Evolutionary conservation across 192 early-diverging fungal species (phyloP).

Genomic region (Physocladia obscura): DNA sequence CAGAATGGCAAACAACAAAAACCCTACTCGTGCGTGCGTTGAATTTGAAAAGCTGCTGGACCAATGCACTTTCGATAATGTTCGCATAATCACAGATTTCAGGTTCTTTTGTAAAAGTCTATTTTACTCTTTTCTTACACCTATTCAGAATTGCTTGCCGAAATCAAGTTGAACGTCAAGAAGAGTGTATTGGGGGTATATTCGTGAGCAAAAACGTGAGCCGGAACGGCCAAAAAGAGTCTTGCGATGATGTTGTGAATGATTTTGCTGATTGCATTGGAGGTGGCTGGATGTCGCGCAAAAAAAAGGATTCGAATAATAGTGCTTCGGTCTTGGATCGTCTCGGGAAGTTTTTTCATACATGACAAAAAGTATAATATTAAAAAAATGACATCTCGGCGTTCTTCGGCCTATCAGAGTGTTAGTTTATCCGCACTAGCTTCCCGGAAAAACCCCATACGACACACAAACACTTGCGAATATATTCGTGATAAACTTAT

Average conservation of each 20-base stretch:
- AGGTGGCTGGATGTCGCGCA: neutral
- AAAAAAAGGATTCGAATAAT: neutral
- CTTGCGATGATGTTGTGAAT: slow-evolving; percentile 4
- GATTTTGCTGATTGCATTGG: slow-evolving; percentile 20
- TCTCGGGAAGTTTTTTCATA: too few relatives aligned
- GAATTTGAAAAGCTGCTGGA: slow-evolving; percentile 12
- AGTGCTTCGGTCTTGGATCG: too few relatives aligned
- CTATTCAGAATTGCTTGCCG: neutral
- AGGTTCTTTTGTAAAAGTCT: neutral
- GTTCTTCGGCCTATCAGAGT: too few relatives aligned
- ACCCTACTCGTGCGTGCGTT: neutral
- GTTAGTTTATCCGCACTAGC: too few relatives aligned
- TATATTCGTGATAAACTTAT: too few relatives aligned
- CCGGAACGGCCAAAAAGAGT: neutral
- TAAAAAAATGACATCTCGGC: neutral
- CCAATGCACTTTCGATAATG: slow-evolving; percentile 5
- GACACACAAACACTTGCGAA: too few relatives aligned
- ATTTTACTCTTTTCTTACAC: neutral
- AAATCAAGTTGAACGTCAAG: neutral
- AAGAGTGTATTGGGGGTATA: slow-evolving; percentile 18
- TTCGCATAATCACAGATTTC: slow-evolving; percentile 15
- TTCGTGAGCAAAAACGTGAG: neutral
- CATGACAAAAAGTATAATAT: neutral
- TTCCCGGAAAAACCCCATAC: too few relatives aligned
- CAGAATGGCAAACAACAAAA: slow-evolving; percentile 16